These are phyloP conservation scores for Tolypocladium inflatum DNA, from an alignment of 2,329 filamentous ascomycete genomes.

Conservation along the genomic window DNA sequence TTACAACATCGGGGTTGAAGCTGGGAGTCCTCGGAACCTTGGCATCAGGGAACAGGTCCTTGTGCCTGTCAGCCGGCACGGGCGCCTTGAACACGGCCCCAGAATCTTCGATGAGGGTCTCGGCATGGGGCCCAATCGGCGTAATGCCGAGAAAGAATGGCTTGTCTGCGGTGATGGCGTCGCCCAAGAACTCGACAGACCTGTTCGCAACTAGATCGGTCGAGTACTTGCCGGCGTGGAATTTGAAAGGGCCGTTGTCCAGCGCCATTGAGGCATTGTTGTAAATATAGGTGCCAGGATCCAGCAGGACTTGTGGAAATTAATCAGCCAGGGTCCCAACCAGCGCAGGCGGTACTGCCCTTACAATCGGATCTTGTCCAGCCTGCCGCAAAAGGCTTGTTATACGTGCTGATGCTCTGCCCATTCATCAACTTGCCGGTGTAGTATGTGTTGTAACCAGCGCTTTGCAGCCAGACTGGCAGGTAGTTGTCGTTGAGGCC, in stretches of 20 bases:
- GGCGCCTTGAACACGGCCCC: constrained; percentile 33
- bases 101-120: constrained; percentile 15
- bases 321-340: background rate
- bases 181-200: constrained; percentile 49
- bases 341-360: background rate
- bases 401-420: constrained; percentile 51
- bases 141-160: constrained; percentile 62
- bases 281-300: constrained; percentile 30
- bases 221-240: constrained; percentile 22
- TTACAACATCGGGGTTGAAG: constrained; percentile 55
- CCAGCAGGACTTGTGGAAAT: constrained; percentile 19
- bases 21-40: constrained; percentile 51
- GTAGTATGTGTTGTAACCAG: constrained; percentile 64
- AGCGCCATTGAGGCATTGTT: constrained; percentile 34
- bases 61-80: constrained; percentile 50
- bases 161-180: constrained; percentile 40
- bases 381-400: constrained; percentile 44
- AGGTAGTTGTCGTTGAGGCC: constrained; percentile 60
- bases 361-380: constrained; percentile 41
- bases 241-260: constrained; percentile 14
- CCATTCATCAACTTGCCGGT: constrained; percentile 65
- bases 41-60: constrained; percentile 49
- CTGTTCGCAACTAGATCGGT: constrained; percentile 52
- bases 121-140: constrained; percentile 57
- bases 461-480: constrained; percentile 60